These are phyloP conservation scores for Cladophialophora carrionii DNA, from an alignment of 2,329 filamentous ascomycete species.

Conservation along the genomic window DNA sequence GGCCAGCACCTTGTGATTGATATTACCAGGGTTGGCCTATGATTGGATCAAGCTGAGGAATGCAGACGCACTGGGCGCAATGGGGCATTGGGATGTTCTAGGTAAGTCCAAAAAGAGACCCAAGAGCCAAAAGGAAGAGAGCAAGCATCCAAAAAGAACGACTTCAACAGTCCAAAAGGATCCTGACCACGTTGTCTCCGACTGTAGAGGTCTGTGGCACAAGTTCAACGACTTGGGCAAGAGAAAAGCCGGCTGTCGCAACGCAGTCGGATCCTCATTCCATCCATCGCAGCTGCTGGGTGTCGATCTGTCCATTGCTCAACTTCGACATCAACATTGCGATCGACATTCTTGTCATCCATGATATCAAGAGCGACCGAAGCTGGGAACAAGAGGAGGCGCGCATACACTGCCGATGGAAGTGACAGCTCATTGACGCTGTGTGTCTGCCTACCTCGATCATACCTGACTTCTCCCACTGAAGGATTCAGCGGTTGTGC, in stretches of 20 bases:
- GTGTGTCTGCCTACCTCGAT: not conserved
- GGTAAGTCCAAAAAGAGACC: constrained; percentile 30
- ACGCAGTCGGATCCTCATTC: constrained; percentile 7
- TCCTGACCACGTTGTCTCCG: constrained; percentile 5
- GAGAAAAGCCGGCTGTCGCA: not conserved
- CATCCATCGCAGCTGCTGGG: constrained; percentile 14
- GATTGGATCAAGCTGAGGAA: constrained; percentile 29
- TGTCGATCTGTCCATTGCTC: not conserved
- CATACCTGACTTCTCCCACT: not conserved
- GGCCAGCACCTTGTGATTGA: constrained; percentile 12
- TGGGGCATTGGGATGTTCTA: constrained; percentile 29
- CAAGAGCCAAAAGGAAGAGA: constrained; percentile 27
- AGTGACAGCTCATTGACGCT: not conserved
- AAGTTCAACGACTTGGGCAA: not conserved
- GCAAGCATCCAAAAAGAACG: constrained; percentile 36
- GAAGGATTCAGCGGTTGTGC: not conserved
- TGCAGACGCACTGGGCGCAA: constrained; percentile 31
- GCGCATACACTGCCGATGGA: not conserved
- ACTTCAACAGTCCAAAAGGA: constrained; percentile 20
- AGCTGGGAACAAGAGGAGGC: not conserved
- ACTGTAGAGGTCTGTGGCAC: not conserved
- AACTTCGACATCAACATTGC: not conserved
- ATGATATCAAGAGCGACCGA: not conserved
- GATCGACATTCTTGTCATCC: not conserved
- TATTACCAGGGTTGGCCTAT: constrained; percentile 22